A percentile compares a stretch with the other conserved stretches of the same genome.
phyloP scores from a whole-genome alignment of 192 early-diverging fungal species.

The Spinellus fusiger region DNA sequence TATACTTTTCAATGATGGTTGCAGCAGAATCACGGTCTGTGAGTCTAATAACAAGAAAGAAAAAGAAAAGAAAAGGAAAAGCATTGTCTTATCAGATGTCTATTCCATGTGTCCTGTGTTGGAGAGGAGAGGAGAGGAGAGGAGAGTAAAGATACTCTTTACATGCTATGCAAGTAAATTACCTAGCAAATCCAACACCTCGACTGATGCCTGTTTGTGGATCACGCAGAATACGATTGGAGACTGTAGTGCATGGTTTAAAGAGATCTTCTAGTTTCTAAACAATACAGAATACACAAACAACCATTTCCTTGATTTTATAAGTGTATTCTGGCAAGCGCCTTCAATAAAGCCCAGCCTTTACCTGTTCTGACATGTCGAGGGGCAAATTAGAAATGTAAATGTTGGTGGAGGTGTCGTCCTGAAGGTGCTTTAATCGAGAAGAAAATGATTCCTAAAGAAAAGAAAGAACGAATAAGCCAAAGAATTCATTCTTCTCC shows the following conservation, averaged over 20 bases:
- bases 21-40: conserved; percentile 62
- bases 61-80: too few relatives aligned
- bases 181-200: conserved; percentile 80
- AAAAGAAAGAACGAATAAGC: conserved; percentile 2
- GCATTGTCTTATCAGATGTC: too few relatives aligned
- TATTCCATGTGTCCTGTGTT: too few relatives aligned
- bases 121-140: too few relatives aligned
- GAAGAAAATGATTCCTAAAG: conserved; percentile 63
- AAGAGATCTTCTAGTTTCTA: conserved; percentile 58
- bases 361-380: conserved; percentile 68
- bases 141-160: too few relatives aligned
- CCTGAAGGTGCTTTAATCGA: conserved; percentile 65
- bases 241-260: conserved; percentile 59
- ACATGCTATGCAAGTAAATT: too few relatives aligned
- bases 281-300: background rate
- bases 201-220: conserved; percentile 53
- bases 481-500: background rate
- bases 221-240: conserved; percentile 72
- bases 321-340: background rate
- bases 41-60: too few relatives aligned
- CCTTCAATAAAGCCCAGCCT: too few relatives aligned
- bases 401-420: conserved; percentile 69
- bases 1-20: conserved; percentile 62
- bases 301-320: background rate
- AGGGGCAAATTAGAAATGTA: conserved; percentile 83